Evolutionary conservation across 140 eudicot genomes (phyloP).

Genomic region (Oenanthe javanica): DNA sequence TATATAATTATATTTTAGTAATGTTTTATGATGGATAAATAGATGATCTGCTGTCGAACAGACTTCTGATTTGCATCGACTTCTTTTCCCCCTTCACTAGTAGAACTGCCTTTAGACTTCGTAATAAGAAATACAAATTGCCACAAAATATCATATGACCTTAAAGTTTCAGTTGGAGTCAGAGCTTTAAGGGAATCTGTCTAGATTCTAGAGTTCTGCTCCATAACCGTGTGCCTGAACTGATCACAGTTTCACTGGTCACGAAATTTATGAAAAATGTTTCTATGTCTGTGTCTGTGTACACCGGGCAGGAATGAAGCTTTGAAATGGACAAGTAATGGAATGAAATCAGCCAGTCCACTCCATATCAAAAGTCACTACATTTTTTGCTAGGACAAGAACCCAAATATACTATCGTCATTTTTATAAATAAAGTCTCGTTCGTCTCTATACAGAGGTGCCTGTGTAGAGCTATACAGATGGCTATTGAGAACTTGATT

Average conservation of each 20-base stretch:
- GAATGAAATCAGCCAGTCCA: background rate
- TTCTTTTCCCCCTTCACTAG: background rate
- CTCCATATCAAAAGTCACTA: background rate
- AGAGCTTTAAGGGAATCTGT: background rate
- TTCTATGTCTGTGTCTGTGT: background rate
- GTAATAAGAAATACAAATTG: background rate
- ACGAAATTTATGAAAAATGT: background rate
- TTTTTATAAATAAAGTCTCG: background rate
- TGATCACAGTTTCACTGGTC: background rate
- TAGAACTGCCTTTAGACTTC: background rate
- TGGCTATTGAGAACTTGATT: background rate
- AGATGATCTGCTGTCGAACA: background rate
- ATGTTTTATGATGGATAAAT: background rate
- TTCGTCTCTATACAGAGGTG: background rate
- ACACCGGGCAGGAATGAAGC: background rate
- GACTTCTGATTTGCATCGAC: background rate
- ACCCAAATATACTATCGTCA: background rate
- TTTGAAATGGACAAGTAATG: background rate
- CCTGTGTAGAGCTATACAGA: background rate
- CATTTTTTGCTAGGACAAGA: background rate
- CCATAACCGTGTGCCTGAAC: background rate
- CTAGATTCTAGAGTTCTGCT: background rate
- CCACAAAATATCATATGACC: background rate
- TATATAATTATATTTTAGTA: background rate
- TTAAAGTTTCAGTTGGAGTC: background rate